Conservation (phyloP, 2,329 filamentous ascomycete species). For the Mycosphaerelloides madeirae region DNA sequence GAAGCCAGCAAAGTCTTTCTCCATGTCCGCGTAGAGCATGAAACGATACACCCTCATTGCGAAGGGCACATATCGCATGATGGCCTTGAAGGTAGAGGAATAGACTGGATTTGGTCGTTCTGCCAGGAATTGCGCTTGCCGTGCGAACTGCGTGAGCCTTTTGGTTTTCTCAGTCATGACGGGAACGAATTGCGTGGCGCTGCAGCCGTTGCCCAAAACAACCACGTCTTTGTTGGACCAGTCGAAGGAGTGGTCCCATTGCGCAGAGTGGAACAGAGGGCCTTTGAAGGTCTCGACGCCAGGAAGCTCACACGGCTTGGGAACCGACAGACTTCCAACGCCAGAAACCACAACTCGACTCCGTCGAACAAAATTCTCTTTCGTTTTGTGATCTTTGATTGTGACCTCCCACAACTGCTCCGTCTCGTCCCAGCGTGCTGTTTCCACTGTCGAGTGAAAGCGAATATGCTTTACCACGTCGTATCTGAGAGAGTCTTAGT, state of each 20-base stretch:
- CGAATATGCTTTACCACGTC: conserved; percentile 22
- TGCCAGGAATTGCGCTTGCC: conserved; percentile 48
- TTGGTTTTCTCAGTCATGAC: conserved; percentile 39
- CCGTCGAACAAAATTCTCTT: conserved; percentile 17
- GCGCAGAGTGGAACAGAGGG: conserved; percentile 38
- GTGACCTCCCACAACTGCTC: conserved; percentile 26
- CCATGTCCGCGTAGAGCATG: conserved; percentile 41
- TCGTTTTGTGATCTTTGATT: conserved; percentile 21
- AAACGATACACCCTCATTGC: conserved; percentile 44
- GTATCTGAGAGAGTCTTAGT: conserved; percentile 12
- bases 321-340: conserved; percentile 27
- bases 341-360: conserved; percentile 27
- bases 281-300: conserved; percentile 34
- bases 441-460: conserved; percentile 22
- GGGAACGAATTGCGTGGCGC: conserved; percentile 47
- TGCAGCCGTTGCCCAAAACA: conserved; percentile 44
- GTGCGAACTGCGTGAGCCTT: conserved; percentile 46
- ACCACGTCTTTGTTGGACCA: conserved; percentile 37
- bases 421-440: conserved; percentile 25
- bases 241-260: conserved; percentile 40
- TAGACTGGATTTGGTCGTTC: conserved; percentile 44
- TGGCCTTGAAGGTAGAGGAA: conserved; percentile 37
- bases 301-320: conserved; percentile 25
- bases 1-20: conserved; percentile 43
- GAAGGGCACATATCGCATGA: conserved; percentile 44